phyloP scores from a whole-genome alignment of 495 filamentous ascomycete species.

The Penicillium robsamsonii region DNA sequence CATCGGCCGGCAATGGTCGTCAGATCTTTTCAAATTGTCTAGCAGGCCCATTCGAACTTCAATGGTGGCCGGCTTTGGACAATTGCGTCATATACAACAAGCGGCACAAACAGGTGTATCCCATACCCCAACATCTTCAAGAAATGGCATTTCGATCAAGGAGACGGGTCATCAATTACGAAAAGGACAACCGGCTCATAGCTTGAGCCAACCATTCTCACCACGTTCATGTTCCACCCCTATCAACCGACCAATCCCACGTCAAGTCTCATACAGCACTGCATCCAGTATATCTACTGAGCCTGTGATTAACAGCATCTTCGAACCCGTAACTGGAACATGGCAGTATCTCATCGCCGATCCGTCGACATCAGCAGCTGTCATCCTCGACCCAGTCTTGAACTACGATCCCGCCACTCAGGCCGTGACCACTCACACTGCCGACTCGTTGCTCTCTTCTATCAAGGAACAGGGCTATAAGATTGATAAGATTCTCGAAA shows the following conservation, averaged over 20 bases:
- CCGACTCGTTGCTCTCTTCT: constrained; percentile 47
- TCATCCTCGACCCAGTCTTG: constrained; percentile 60
- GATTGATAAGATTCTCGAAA: constrained; percentile 53
- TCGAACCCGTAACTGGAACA: constrained; percentile 49
- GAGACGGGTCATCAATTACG: too few relatives aligned
- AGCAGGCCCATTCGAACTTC: not conserved
- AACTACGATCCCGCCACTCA: constrained; percentile 52
- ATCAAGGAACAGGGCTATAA: constrained; percentile 44
- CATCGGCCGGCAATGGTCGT: not conserved
- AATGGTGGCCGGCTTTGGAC: not conserved
- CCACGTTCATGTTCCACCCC: not conserved
- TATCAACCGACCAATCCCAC: not conserved
- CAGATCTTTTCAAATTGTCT: not conserved
- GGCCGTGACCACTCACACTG: constrained; percentile 45
- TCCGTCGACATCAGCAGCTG: constrained; percentile 42
- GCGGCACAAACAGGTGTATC: not conserved
- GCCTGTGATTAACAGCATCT: constrained; percentile 44
- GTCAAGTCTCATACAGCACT: constrained; percentile 9
- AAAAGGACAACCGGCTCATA: not conserved
- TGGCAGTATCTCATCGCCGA: constrained; percentile 63
- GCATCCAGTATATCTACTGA: constrained; percentile 9
- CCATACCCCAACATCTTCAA: not conserved
- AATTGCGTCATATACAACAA: not conserved
- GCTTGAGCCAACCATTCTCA: not conserved
- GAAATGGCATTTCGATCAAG: not conserved